Percentiles rank a stretch among this genome's conserved stretches.
phyloP scores from a whole-genome alignment of 2,329 filamentous ascomycete genomes.

The Exophiala sideris region DNA sequence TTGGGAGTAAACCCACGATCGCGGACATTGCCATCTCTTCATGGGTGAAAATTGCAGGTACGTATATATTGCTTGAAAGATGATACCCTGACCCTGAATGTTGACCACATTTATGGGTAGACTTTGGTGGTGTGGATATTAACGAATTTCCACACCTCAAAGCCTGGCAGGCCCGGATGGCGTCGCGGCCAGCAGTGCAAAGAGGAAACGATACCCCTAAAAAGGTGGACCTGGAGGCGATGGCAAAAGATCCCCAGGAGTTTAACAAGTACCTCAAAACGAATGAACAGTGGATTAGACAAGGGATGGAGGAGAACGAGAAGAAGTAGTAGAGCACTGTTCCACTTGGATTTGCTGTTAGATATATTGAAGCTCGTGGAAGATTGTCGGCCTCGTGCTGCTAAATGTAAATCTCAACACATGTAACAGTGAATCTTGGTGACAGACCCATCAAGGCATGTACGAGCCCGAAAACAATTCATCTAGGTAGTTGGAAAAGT shows the following conservation, averaged over 20 bases:
- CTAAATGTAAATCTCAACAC: too few species aligned
- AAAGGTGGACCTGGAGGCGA: slow-evolving; percentile 14
- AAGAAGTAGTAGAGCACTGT: slow-evolving; percentile 48
- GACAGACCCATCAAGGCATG: neutral
- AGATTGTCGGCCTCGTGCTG: too few species aligned
- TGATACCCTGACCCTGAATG: neutral
- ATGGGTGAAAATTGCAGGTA: slow-evolving; percentile 6
- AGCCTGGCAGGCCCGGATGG: slow-evolving; percentile 23
- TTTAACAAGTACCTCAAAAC: slow-evolving; percentile 24
- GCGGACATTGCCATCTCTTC: slow-evolving; percentile 60
- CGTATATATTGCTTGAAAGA: neutral
- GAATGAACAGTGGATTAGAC: slow-evolving; percentile 62
- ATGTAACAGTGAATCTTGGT: too few species aligned
- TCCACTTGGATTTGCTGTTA: too few species aligned
- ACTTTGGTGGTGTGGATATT: slow-evolving; percentile 13
- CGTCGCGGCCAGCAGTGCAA: slow-evolving; percentile 11
- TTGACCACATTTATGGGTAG: neutral
- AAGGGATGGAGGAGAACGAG: slow-evolving; percentile 65
- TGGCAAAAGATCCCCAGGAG: slow-evolving; percentile 6
- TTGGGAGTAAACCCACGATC: slow-evolving; percentile 43
- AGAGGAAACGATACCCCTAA: slow-evolving; percentile 10
- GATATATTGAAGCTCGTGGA: too few species aligned
- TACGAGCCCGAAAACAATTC: slow-evolving; percentile 7
- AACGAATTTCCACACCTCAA: slow-evolving; percentile 23
- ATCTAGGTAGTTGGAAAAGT: slow-evolving; percentile 8